Percentiles rank a stretch among this genome's conserved stretches.
Evolutionary conservation across 768 basidiomycete genomes (phyloP).

Genomic region (Lanmaoa rubissima): DNA sequence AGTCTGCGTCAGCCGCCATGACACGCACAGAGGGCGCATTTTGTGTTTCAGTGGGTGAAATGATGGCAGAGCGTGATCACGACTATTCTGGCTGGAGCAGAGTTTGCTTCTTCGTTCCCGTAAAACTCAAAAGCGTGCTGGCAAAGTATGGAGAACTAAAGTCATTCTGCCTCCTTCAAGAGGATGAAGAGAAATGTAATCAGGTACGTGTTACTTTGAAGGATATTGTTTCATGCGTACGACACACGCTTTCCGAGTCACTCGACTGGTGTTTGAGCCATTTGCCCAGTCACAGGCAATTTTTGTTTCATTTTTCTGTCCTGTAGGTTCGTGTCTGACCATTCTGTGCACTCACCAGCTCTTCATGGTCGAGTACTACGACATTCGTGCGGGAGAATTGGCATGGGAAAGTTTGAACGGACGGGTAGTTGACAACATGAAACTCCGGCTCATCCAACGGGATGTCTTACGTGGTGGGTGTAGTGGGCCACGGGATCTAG

Average conservation of each 20-base stretch:
- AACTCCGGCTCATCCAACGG: slow-evolving; percentile 43
- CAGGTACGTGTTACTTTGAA: slow-evolving; percentile 27
- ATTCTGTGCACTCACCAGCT: slow-evolving; percentile 26
- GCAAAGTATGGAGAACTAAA: slow-evolving; percentile 34
- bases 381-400: slow-evolving; percentile 53
- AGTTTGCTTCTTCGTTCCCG: slow-evolving; percentile 24
- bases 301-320: slow-evolving; percentile 1
- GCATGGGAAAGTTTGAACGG: slow-evolving; percentile 53
- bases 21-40: slow-evolving; percentile 54
- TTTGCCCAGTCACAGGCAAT: slow-evolving; percentile 1
- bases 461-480: slow-evolving; percentile 24
- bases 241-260: slow-evolving; percentile 1
- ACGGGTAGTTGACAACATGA: slow-evolving; percentile 50
- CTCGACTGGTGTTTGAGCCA: slow-evolving; percentile 6
- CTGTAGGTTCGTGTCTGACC: slow-evolving; percentile 15
- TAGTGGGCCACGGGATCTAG: slow-evolving; percentile 22
- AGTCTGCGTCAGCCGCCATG: slow-evolving; percentile 44
- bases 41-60: slow-evolving; percentile 41
- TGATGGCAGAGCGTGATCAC: slow-evolving; percentile 19
- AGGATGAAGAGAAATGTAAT: slow-evolving; percentile 21
- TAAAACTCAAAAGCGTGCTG: slow-evolving; percentile 30
- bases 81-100: slow-evolving; percentile 25
- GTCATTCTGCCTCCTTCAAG: slow-evolving; percentile 27
- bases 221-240: not conserved
- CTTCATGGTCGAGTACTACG: slow-evolving; percentile 67